Evolutionary conservation across 345 rosid species (phyloP).

Genomic region (Nephelium lappaceum): DNA sequence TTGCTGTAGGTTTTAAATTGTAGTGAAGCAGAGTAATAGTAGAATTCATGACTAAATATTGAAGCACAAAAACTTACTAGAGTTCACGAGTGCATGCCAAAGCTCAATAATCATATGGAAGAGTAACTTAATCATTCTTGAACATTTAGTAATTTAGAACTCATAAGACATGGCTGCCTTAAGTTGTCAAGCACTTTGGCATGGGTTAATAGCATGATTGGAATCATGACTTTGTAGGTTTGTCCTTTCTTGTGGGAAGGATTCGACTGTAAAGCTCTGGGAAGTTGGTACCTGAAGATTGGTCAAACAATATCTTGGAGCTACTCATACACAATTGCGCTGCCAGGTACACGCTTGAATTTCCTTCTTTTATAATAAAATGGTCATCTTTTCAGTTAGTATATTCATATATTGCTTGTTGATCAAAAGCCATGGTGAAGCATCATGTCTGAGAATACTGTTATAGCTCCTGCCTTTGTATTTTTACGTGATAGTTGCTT

Average conservation of each 20-base stretch:
- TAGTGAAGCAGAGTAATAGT: conserved; percentile 7
- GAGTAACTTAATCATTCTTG: neutral
- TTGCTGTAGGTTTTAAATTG: neutral
- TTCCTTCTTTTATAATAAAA: neutral
- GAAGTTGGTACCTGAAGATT: conserved; percentile 76
- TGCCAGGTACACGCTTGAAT: conserved; percentile 61
- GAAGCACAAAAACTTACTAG: neutral
- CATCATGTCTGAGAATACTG: too few relatives aligned
- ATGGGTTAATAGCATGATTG: conserved; percentile 11
- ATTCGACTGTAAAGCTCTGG: conserved; percentile 79
- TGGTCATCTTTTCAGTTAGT: neutral
- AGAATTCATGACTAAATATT: neutral
- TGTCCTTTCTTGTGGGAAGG: conserved; percentile 83
- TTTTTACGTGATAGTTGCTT: neutral
- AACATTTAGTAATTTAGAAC: neutral
- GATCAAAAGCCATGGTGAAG: too few relatives aligned
- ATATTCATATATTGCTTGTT: neutral
- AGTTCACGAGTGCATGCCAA: neutral
- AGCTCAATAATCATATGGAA: neutral
- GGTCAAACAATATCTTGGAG: conserved; percentile 77
- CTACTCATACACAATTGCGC: conserved; percentile 57
- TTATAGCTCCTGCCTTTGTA: too few relatives aligned
- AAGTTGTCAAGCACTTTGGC: conserved; percentile 3
- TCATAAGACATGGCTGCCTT: neutral
- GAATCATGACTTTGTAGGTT: conserved; percentile 47